Conservation (phyloP, 306 rosid genomes). For the Alnus glutinosa region DNA sequence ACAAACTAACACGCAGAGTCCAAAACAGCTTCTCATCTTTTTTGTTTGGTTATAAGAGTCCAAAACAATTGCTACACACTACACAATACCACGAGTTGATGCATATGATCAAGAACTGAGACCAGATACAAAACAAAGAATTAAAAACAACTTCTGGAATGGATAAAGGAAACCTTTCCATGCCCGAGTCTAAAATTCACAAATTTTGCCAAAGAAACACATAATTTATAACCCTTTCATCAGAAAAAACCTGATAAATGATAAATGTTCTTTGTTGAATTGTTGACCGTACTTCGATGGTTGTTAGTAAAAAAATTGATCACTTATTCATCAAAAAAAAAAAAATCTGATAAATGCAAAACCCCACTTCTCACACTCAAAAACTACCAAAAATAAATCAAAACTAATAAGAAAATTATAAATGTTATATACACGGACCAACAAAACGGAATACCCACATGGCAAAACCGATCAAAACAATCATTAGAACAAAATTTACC, state of each 20-base stretch:
- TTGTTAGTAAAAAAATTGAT: too few species aligned
- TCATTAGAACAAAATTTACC: conserved; percentile 15
- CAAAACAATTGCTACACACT: conserved; percentile 3
- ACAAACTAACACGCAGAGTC: not conserved
- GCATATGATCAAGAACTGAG: conserved; percentile 19
- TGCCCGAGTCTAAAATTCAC: not conserved
- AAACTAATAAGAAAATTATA: conserved; percentile 15
- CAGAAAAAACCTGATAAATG: not conserved
- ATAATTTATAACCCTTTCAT: not conserved
- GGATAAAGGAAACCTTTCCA: not conserved
- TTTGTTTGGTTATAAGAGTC: conserved; percentile 3
- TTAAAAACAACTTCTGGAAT: not conserved
- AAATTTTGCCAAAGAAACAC: not conserved
- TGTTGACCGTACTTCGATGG: too few species aligned
- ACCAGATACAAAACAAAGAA: conserved; percentile 11
- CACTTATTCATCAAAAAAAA: too few species aligned
- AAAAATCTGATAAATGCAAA: not conserved
- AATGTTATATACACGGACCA: conserved; percentile 2
- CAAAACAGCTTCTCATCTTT: not conserved
- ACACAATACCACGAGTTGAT: conserved; percentile 9
- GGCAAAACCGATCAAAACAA: conserved; percentile 13
- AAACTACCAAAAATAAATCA: conserved; percentile 19
- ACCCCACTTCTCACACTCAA: conserved; percentile 11
- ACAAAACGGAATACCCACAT: conserved; percentile 1
- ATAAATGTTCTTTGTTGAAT: too few species aligned